phyloP scores from a whole-genome alignment of 1,284 basidiomycete genomes.

The Ustanciosporium gigantosporum region DNA sequence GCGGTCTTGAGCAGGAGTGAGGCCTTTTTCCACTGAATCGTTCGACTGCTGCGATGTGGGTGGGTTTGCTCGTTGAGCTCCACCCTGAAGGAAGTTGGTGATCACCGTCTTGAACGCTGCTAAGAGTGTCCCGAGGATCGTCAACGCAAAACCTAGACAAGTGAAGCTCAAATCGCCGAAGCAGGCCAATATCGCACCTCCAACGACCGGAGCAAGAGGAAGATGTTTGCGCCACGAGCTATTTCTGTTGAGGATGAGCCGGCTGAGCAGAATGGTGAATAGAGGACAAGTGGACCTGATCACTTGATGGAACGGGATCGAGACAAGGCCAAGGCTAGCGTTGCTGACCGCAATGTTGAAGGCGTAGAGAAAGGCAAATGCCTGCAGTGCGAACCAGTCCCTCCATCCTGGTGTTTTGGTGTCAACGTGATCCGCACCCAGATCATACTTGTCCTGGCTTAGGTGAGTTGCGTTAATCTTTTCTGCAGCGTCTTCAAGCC shows the following conservation, averaged over 20 bases:
- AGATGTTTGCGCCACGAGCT: background rate
- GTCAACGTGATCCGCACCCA: background rate
- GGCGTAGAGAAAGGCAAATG: background rate
- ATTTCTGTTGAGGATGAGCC: background rate
- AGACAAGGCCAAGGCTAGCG: background rate
- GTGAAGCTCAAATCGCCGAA: background rate
- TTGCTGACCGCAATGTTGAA: background rate
- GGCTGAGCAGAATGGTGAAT: background rate
- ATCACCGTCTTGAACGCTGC: background rate
- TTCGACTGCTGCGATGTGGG: background rate
- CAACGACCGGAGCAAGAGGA: background rate
- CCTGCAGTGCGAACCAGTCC: background rate
- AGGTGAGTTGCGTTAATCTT: too few relatives aligned
- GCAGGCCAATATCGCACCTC: background rate
- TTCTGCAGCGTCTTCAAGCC: background rate
- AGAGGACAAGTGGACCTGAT: background rate
- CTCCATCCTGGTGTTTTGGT: background rate
- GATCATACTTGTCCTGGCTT: too few relatives aligned
- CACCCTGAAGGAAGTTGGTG: background rate
- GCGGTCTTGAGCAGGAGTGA: background rate
- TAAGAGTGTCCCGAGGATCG: background rate
- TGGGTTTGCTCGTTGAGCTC: background rate
- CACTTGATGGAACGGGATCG: background rate
- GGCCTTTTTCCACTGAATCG: background rate
- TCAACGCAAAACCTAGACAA: background rate